Evolutionary conservation across 2,329 filamentous ascomycete genomes (phyloP), one percentile per base, ranked within the genome.

Genomic region (Alternaria gaisen): DNA sequence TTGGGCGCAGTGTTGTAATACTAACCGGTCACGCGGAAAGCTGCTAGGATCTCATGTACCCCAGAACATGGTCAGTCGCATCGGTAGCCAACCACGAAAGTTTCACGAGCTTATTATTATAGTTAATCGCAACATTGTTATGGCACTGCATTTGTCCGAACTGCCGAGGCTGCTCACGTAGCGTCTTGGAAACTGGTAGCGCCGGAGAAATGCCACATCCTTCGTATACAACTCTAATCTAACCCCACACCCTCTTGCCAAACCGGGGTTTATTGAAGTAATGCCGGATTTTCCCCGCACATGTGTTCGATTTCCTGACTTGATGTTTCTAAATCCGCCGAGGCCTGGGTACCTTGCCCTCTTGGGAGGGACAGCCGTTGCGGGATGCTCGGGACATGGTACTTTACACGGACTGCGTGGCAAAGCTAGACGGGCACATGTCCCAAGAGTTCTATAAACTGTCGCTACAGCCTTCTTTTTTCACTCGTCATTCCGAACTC

Each of bases 171-270:
- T 58, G 28, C 14, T 16, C 3, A 8, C 10, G 11, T 54, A 46
- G 42, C 41, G 32, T 34, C 38, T 40, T 14, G 34, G 16, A 50
- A 28, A 53, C 32, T 30, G 60, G 54, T 46, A 51, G 30, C 34
- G 36, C 55, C 56, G 51, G 42, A 58, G 47, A 44, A 63, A 63
- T 56, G 53, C 22, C 43, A 56, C 47, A 53, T 36, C 30, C 48
- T 42, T 42, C 54, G 38, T 50, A 55, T 50, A 42, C 54, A 56
- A 56, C 43, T 20, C 58, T 43, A 63, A 61, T 56, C 9, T 60
- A 56, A 43, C 56, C 60, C 63, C 60, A 63, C 54, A 48, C 12
- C 32, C n/a, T 14, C 32, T 42, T 47, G 38, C 53, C 42, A 55
- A 46, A 44, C 24, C n/a, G 26, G 30, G 32, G 20, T 5, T 10